Percentiles rank a stretch among this genome's conserved stretches.
These are phyloP conservation scores for Silene coronaria DNA, from an alignment of 179 eudicot species.

Conservation along the genomic window DNA sequence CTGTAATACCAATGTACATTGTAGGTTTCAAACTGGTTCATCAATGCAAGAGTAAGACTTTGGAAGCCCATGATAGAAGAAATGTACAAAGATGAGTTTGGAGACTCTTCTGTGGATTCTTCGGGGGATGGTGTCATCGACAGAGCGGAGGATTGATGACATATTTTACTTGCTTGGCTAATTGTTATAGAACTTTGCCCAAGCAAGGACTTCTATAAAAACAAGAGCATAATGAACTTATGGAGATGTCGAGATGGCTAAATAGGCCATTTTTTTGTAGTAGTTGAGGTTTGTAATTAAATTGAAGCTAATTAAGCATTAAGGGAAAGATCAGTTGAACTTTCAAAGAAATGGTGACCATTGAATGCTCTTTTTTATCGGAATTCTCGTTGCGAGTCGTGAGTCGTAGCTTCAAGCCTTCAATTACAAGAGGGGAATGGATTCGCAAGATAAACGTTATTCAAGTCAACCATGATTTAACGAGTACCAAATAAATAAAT, in stretches of 20 bases:
- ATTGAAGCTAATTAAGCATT: background rate
- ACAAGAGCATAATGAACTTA: conserved; percentile 17
- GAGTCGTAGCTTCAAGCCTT: too few relatives aligned
- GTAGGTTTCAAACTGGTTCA: conserved; percentile 90
- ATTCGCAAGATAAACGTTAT: too few relatives aligned
- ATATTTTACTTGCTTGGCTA: conserved; percentile 3
- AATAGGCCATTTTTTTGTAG: conserved; percentile 13
- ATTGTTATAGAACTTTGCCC: background rate
- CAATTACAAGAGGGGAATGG: too few relatives aligned
- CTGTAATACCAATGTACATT: conserved; percentile 15
- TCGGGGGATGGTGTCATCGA: conserved; percentile 39
- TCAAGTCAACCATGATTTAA: too few relatives aligned
- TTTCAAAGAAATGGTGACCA: background rate
- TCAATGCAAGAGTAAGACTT: conserved; percentile 82
- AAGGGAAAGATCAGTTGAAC: background rate
- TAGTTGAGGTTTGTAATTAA: conserved; percentile 13
- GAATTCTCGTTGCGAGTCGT: background rate
- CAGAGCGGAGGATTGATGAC: conserved; percentile 30
- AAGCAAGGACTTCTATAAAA: conserved; percentile 19
- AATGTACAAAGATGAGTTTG: conserved; percentile 88
- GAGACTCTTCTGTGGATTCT: conserved; percentile 54
- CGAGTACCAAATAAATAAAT: too few relatives aligned
- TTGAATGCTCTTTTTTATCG: background rate
- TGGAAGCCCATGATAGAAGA: conserved; percentile 99
- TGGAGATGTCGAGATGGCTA: conserved; percentile 10